Base-by-base conservation (phyloP, 2,329 filamentous ascomycete genomes). In the Aspergillus luchuensis region DNA sequence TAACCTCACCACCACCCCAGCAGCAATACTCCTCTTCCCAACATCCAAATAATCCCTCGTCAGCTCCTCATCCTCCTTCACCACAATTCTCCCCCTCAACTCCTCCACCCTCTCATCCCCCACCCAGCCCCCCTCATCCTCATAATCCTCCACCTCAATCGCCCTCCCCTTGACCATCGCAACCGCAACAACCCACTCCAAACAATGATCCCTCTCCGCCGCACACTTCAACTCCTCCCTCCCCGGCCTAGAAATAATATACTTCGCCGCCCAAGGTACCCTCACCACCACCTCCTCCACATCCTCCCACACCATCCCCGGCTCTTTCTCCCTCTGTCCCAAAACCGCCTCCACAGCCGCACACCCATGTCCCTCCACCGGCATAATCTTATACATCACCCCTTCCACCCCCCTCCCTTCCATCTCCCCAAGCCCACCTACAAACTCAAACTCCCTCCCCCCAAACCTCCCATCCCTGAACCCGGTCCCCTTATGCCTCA, bases 131-230 rank as follows among this genome's bases (percentile, higher is more conserved):
- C 67, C 69, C 3, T 61, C 51, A 57, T 76, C 71, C 2, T 51
- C 23, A 62, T 73, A 77, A 54, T 76, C 74, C 6, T 8, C 57
- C 6, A 61, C 56, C 21, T 70, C 67, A 3, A 69, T 65, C 2
- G 59, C 39, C 4, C 30, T 25, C 1, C 70, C 72, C 56, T 78
- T 78, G 19, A 76, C 54, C 6, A 78, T 63, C 2, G 66, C 63
- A 17, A 77, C 47, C 4, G 74, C 71, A 17, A 77, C 63, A 28
- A 74, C 67, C 56, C 71, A 78, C 52, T 75, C 68, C 49, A 78
- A 63, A 51, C 71, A 76, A 48, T 77, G 75, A 61, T 76, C 75
- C 8, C 75, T 67, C 58, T 77, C 75, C 6, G 75, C 73, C 13
- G 67, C 56, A 59, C 73, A 74, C 2, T 56, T 38, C 39, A 76